A percentile compares a stretch with the other conserved stretches of the same genome.
Evolutionary conservation across 768 basidiomycete genomes (phyloP).

Genomic region (Gelatoporia subvermispora): DNA sequence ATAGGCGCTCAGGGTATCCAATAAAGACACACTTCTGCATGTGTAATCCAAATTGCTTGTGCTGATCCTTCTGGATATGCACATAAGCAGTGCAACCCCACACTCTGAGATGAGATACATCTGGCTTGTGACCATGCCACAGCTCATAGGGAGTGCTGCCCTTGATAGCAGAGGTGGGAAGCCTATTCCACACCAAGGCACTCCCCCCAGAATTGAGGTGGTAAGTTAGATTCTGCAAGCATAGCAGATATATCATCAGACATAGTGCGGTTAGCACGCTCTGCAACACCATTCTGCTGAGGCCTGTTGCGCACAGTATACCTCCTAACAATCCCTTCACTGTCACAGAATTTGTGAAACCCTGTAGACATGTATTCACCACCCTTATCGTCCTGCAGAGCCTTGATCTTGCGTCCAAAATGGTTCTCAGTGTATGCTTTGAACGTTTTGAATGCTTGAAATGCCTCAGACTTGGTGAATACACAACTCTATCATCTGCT

Average conservation of each 20-base stretch:
- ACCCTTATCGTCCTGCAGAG: constrained; percentile 19
- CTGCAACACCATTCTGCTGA: constrained; percentile 42
- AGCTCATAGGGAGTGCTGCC: constrained; percentile 23
- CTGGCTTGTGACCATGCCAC: constrained; percentile 18
- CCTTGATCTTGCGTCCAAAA: constrained; percentile 10
- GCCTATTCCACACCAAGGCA: constrained; percentile 1
- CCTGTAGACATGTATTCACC: constrained; percentile 20
- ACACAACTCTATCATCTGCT: constrained; percentile 10
- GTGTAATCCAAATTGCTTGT: constrained; percentile 14
- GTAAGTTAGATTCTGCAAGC: constrained; percentile 15
- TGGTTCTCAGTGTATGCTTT: constrained; percentile 28
- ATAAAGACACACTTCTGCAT: constrained; percentile 32
- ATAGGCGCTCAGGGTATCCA: constrained; percentile 28
- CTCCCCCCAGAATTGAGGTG: constrained; percentile 7
- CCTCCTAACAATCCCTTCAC: constrained; percentile 17
- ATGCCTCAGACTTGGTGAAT: constrained; percentile 19
- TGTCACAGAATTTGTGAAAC: constrained; percentile 8
- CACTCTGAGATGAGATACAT: constrained; percentile 29
- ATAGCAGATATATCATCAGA: constrained; percentile 27
- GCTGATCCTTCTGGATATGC: constrained; percentile 30
- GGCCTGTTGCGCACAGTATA: constrained; percentile 21
- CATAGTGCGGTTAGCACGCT: constrained; percentile 34
- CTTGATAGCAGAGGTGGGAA: constrained; percentile 17
- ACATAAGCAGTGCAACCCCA: constrained; percentile 37
- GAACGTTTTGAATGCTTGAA: constrained; percentile 23